These are phyloP conservation scores for Mucor racemosus DNA, from an alignment of 371 early-diverging fungal genomes.

Conservation along the genomic window DNA sequence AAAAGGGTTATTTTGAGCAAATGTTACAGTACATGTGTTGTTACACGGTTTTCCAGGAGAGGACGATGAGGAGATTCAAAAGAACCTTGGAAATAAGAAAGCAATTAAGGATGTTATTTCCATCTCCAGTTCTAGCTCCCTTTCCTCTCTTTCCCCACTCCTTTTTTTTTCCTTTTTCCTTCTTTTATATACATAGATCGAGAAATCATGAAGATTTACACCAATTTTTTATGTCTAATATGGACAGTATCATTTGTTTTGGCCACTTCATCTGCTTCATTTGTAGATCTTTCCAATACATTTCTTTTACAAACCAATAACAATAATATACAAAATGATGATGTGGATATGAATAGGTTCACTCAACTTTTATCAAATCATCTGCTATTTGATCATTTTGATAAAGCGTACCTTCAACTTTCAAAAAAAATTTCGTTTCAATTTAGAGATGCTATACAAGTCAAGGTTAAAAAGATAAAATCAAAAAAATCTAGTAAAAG, in stretches of 20 bases:
- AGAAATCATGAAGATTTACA: constrained; percentile 1
- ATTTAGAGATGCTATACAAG: constrained; percentile 30
- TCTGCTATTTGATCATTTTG: constrained; percentile 30
- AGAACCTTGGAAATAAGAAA: background rate
- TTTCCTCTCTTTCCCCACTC: background rate
- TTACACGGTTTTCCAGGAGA: background rate
- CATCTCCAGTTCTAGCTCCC: background rate
- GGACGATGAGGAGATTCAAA: constrained; percentile 1
- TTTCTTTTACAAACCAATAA: background rate
- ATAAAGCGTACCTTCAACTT: constrained; percentile 29
- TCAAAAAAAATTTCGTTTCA: constrained; percentile 28
- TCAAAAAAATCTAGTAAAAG: background rate
- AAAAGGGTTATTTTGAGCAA: background rate
- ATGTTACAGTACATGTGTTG: background rate
- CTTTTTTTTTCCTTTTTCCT: constrained; percentile 3
- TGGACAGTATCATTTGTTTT: background rate
- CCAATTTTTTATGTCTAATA: background rate
- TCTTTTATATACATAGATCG: background rate
- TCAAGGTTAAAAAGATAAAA: constrained; percentile 20
- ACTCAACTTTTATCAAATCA: constrained; percentile 29
- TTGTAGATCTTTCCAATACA: constrained; percentile 3
- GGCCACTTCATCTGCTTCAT: background rate
- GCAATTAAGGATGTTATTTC: background rate
- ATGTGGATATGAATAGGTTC: constrained; percentile 26
- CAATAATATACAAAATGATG: background rate